Evolutionary conservation across 371 early-diverging fungal genomes (phyloP), one percentile per base, ranked within the genome.

Genomic region (Funneliformis caledonium): DNA sequence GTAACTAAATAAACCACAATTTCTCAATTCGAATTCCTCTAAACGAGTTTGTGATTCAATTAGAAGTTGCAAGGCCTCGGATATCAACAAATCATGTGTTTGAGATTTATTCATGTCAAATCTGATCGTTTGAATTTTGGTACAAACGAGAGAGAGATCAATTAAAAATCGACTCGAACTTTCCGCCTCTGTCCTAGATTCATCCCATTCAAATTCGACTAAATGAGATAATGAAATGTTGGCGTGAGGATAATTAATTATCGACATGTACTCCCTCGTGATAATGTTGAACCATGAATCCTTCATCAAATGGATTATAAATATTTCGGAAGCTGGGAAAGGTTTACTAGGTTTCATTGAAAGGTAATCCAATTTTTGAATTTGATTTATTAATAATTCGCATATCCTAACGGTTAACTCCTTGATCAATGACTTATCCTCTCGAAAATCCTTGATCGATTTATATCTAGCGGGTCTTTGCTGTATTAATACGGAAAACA

Each of bases 311-410:
- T 70, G 70, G 1, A 11, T 45, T 10, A n/a, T n/a, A 70, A 70
- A 19, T n/a, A 70, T 47, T n/a, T 43, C 45, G n/a, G 70, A 70
- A 19, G 19, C 16, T 56, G 56, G n/a, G 16, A 56, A 7, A 19
- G 1, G 4, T 19, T 56, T 0, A 19, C 16, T 19, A 45, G n/a
- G 70, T 22, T 70, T 45, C 22, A 72, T 50, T 19, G 72, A 72
- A 52, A 72, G 47, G 7, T 31, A 72, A 72, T 72, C 72, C 31
- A 72, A 26, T 72, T 43, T 72, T 10, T 50, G 43, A 72, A 52
- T 50, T 50, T 72, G 48, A 4, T 26, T 72, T 31, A 72, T 50
- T 7, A 72, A 72, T 48, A 72, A 26, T 43, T 45, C 45, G 22
- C 37, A 70, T 9, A 70, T 45, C 45, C n/a, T 70, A n/a, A 22